Conservation (phyloP, 306 rosid genomes). For the Vicia sativa region DNA sequence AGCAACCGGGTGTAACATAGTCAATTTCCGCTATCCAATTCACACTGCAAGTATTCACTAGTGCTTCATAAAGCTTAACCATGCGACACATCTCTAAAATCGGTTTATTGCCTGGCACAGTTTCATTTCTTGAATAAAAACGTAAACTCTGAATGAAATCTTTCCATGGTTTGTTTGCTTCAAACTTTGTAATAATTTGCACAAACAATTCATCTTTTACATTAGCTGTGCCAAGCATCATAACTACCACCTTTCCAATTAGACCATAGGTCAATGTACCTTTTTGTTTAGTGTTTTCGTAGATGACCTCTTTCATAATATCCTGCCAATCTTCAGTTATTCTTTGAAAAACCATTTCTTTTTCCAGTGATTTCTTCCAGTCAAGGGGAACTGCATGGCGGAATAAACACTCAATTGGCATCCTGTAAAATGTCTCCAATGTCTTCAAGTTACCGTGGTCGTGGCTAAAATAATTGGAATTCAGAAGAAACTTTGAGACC, state of each 20-base stretch:
- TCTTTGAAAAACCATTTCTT: slow-evolving; percentile 50
- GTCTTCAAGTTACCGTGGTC: not conserved
- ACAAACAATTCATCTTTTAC: slow-evolving; percentile 22
- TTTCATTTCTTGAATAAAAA: slow-evolving; percentile 6
- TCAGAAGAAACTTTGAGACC: slow-evolving; percentile 53
- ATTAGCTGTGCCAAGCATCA: slow-evolving; percentile 52
- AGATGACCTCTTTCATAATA: slow-evolving; percentile 36
- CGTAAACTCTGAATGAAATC: slow-evolving; percentile 43
- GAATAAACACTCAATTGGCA: slow-evolving; percentile 37
- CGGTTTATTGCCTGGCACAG: not conserved
- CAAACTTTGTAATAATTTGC: slow-evolving; percentile 31
- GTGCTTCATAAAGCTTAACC: slow-evolving; percentile 12
- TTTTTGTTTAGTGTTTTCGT: slow-evolving; percentile 29
- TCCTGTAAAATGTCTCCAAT: slow-evolving; percentile 25
- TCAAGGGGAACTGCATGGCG: slow-evolving; percentile 48
- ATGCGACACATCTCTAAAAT: slow-evolving; percentile 5
- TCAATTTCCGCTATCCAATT: slow-evolving; percentile 1
- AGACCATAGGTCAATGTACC: slow-evolving; percentile 41
- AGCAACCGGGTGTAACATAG: slow-evolving; percentile 62
- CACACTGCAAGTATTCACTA: not conserved
- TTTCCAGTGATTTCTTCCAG: slow-evolving; percentile 41
- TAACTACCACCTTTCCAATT: slow-evolving; percentile 53
- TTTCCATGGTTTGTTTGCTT: slow-evolving; percentile 47
- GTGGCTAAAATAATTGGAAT: slow-evolving; percentile 34
- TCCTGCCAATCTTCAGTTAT: slow-evolving; percentile 37